A percentile compares a stretch with the other conserved stretches of the same genome.
phyloP scores from a whole-genome alignment of 495 filamentous ascomycete species.

The Rusavskia elegans region DNA sequence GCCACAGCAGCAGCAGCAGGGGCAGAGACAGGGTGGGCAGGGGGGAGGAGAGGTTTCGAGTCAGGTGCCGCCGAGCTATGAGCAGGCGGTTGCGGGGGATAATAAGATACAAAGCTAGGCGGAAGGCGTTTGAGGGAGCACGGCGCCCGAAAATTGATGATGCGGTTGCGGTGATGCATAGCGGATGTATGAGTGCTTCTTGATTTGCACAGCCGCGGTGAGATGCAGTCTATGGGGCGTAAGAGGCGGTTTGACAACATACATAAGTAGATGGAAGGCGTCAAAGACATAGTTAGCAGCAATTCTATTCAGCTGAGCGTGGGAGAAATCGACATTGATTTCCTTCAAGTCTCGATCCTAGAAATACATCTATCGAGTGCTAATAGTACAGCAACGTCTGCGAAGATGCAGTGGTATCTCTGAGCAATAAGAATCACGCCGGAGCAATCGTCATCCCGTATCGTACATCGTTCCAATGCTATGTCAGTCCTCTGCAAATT shows the following conservation, averaged over 20 bases:
- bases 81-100: constrained; percentile 14
- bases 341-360: too few relatives aligned
- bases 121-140: background rate
- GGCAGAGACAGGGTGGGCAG: background rate
- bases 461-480: background rate
- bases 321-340: too few relatives aligned
- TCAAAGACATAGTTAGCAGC: background rate
- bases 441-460: background rate
- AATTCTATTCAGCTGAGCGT: background rate
- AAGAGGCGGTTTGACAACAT: too few relatives aligned
- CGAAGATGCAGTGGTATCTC: background rate
- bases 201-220: background rate
- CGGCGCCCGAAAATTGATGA: too few relatives aligned
- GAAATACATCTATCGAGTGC: background rate
- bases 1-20: background rate
- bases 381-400: background rate
- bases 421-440: background rate
- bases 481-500: too few relatives aligned
- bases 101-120: constrained; percentile 6
- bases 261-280: background rate
- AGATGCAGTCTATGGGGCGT: too few relatives aligned
- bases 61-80: constrained; percentile 13
- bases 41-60: background rate
- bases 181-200: background rate
- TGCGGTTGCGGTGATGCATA: background rate